A percentile compares a stretch with the other conserved stretches of the same genome.
These are phyloP conservation scores for Ophiostoma sp. DNA, from an alignment of 2,329 filamentous ascomycete genomes.

Conservation along the genomic window DNA sequence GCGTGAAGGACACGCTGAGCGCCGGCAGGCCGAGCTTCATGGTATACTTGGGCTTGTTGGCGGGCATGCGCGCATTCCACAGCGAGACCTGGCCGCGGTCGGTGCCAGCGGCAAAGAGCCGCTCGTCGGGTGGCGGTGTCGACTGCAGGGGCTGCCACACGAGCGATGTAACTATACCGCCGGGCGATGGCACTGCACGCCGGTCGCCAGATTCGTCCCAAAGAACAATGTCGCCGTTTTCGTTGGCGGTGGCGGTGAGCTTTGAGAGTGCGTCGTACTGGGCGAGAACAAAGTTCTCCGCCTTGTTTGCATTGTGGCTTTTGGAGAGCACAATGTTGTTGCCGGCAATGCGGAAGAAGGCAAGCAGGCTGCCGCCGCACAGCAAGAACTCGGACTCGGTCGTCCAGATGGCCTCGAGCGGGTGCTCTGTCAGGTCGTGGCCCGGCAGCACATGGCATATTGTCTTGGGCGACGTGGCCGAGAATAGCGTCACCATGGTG, in stretches of 20 bases:
- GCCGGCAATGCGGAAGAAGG: conserved; percentile 45
- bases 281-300: conserved; percentile 51
- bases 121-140: conserved; percentile 42
- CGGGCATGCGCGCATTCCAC: conserved; percentile 54
- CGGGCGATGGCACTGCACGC: conserved; percentile 18
- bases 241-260: conserved; percentile 54
- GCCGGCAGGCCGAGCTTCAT: conserved; percentile 56
- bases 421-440: conserved; percentile 48
- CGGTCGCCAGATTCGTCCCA: conserved; percentile 12
- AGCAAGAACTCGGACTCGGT: conserved; percentile 54
- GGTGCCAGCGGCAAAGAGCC: conserved; percentile 55
- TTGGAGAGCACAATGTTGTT: conserved; percentile 42
- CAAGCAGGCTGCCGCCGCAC: conserved; percentile 52
- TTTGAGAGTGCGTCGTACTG: conserved; percentile 52
- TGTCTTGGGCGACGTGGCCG: conserved; percentile 40
- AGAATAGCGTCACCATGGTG: conserved; percentile 53
- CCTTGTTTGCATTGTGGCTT: conserved; percentile 49
- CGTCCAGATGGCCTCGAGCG: conserved; percentile 57
- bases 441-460: conserved; percentile 45
- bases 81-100: conserved; percentile 45
- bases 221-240: conserved; percentile 42
- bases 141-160: conserved; percentile 55
- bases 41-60: conserved; percentile 53
- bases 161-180: conserved; percentile 16
- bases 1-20: conserved; percentile 56